Conservation (phyloP, 1,284 basidiomycete species). For the Cryptococcus jaspeensis region DNA sequence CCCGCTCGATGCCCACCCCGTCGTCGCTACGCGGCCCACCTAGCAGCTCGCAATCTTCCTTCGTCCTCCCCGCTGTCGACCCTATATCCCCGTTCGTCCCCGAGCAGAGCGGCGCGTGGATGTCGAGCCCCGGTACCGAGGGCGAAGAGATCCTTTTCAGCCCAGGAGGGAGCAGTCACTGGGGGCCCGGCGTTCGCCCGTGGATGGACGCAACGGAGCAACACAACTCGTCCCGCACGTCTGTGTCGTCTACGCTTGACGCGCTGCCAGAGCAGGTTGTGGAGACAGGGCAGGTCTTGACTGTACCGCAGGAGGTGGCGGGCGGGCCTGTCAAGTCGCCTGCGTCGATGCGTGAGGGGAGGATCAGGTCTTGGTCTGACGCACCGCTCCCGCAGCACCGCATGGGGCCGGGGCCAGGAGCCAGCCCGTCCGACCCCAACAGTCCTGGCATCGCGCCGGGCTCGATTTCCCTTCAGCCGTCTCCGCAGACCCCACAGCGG, state of each 20-base stretch:
- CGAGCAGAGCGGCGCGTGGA: constrained; percentile 14
- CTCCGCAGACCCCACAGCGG: constrained; percentile 19
- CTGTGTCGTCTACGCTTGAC: constrained; percentile 22
- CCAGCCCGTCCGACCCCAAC: background rate
- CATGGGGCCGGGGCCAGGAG: background rate
- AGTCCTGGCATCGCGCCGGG: background rate
- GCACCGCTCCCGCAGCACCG: constrained; percentile 23
- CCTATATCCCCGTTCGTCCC: constrained; percentile 13
- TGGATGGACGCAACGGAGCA: constrained; percentile 34
- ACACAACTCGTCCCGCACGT: constrained; percentile 20
- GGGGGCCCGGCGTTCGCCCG: constrained; percentile 35
- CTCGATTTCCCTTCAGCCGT: constrained; percentile 12
- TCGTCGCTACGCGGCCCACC: background rate
- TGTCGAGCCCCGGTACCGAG: constrained; percentile 28
- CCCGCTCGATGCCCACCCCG: constrained; percentile 11
- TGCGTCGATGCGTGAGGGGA: constrained; percentile 9
- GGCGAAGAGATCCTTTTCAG: constrained; percentile 33
- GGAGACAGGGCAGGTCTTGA: no score
- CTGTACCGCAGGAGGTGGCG: background rate
- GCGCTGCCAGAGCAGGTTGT: constrained; percentile 24
- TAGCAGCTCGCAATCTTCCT: constrained; percentile 22
- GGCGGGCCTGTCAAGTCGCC: constrained; percentile 3
- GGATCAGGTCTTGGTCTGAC: constrained; percentile 37
- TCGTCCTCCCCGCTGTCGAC: constrained; percentile 20
- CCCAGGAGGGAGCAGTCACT: constrained; percentile 19